These are phyloP conservation scores for Ehretia macrophylla DNA, from an alignment of 257 asterid genomes.

Conservation along the genomic window DNA sequence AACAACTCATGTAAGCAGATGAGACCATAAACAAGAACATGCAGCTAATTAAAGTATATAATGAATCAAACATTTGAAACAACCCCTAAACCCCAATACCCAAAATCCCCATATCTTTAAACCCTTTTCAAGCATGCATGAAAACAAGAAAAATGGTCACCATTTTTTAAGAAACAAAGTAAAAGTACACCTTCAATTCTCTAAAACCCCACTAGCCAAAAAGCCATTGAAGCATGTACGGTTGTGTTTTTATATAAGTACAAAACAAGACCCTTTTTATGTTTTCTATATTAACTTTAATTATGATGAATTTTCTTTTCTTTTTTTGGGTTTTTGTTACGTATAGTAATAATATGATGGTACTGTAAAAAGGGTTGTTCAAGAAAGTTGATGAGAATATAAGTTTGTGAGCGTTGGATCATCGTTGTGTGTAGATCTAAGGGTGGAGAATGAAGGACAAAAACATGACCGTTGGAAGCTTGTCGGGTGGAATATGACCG, in stretches of 20 bases:
- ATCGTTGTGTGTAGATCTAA: constrained; percentile 40
- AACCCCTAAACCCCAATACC: constrained; percentile 15
- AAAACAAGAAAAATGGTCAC: constrained; percentile 28
- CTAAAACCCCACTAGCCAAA: constrained; percentile 56
- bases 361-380: constrained; percentile 22
- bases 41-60: constrained; percentile 10
- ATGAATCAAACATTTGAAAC: background rate
- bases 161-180: constrained; percentile 16
- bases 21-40: constrained; percentile 32
- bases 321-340: too few relatives aligned
- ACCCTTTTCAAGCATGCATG: constrained; percentile 23
- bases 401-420: constrained; percentile 43
- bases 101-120: constrained; percentile 1
- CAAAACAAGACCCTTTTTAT: background rate
- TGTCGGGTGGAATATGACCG: constrained; percentile 84
- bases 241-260: constrained; percentile 50
- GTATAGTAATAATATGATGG: constrained; percentile 15
- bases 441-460: constrained; percentile 36
- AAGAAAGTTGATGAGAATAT: constrained; percentile 14
- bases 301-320: background rate
- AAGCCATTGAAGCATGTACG: constrained; percentile 35
- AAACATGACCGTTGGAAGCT: constrained; percentile 65
- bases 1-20: constrained; percentile 11
- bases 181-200: constrained; percentile 10
- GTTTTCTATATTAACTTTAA: constrained; percentile 1